Evolutionary conservation across 2,329 filamentous ascomycete species (phyloP).

Genomic region (Cylindrodendrum hubeiense): DNA sequence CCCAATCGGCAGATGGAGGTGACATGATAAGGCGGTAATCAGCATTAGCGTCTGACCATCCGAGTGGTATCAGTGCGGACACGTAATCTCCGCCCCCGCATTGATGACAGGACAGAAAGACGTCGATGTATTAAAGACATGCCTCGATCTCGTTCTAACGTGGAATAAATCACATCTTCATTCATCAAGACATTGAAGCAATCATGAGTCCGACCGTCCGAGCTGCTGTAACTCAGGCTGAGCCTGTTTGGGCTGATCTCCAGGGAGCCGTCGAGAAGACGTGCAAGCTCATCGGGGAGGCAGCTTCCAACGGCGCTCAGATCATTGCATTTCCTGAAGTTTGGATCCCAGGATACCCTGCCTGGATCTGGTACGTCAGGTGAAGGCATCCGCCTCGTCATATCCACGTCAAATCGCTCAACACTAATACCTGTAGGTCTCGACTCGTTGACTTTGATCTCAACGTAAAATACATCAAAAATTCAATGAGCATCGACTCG

Average conservation of each 20-base stretch:
- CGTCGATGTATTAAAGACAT: background rate
- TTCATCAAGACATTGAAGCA: background rate
- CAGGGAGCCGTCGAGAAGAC: conserved; percentile 38
- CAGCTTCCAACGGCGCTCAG: conserved; percentile 62
- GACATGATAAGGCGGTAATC: no score
- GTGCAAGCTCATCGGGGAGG: conserved; percentile 64
- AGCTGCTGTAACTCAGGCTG: conserved; percentile 25
- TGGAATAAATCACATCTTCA: background rate
- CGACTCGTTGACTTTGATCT: conserved; percentile 34
- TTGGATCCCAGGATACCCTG: conserved; percentile 65
- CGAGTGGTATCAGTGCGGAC: conserved; percentile 17
- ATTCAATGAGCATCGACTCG: conserved; percentile 54
- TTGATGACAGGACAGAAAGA: background rate
- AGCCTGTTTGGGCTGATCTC: conserved; percentile 16
- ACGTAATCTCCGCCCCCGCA: conserved; percentile 14
- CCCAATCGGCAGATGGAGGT: no score
- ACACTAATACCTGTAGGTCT: conserved; percentile 30
- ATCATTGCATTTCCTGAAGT: conserved; percentile 65
- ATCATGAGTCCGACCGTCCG: background rate
- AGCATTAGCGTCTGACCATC: no score
- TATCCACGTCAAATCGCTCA: background rate
- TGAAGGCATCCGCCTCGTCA: conserved; percentile 20
- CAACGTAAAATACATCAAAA: conserved; percentile 51
- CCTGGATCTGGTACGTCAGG: conserved; percentile 50
- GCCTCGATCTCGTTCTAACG: background rate